Evolutionary conservation across 345 rosid genomes (phyloP), one percentile per base, ranked within the genome.

Genomic region (Linum tenue): DNA sequence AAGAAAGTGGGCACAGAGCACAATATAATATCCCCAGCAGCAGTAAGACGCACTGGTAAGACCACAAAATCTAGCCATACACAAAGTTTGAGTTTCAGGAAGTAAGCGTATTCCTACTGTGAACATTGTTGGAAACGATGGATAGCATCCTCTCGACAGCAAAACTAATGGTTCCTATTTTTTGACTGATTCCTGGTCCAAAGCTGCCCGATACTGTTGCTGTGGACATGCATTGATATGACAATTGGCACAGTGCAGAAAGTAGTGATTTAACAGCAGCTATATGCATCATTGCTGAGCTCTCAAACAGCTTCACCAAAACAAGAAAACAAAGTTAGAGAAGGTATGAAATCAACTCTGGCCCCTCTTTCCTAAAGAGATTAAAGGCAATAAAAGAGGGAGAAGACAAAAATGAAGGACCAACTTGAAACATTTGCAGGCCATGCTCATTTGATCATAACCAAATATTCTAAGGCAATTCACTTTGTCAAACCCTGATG

Each of bases 201-300:
- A 79, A 81, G 71, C 86, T 79, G 56, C 81, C 83, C 62, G 90
- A 78, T 68, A 82, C 80, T 60, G 80, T 77, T 68, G 83, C 81
- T 62, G 80, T 94, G 73, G 78, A 69, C 86, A 94, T 86, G 70
- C 86, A 90, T 75, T 94, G 96, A 79, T 84, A 83, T 51, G 96
- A 90, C 72, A 94, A 68, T 79, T 86, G 89, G 64, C 73, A 79
- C 51, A 94, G 87, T 62, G 97, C 96, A 81, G 85, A 83, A 64
- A 94, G 90, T 79, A 94, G 99, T 67, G 99, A 86, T 78, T 88
- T 88, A 74, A 94, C 97, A 36, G 99, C 97, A 73, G 95, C 84
- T 75, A 87, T 74, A 73, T 88, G 88, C 99, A 94, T 94, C 84
- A 90, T 72, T 57, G 95, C 96, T 7, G 99, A 94, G 88, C 99